Evolutionary conservation across 2,329 filamentous ascomycete species (phyloP).

Genomic region (Ascochyta rabiei): DNA sequence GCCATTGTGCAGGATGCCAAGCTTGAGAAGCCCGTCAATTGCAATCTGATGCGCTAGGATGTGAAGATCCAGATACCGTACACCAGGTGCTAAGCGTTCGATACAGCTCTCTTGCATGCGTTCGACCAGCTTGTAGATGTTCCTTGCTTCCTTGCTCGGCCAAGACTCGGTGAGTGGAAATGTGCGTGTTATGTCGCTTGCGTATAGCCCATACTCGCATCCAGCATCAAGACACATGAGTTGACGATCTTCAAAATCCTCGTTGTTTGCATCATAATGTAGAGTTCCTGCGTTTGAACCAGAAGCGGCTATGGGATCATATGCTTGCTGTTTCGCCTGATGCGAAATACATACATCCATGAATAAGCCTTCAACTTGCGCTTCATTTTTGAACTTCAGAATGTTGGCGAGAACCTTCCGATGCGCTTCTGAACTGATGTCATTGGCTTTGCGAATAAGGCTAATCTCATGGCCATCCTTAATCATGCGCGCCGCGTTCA

Average conservation of each 20-base stretch:
- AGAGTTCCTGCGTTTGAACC: constrained; percentile 83
- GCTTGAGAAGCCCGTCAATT: constrained; percentile 69
- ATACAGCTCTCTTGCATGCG: constrained; percentile 83
- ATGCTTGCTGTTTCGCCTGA: constrained; percentile 79
- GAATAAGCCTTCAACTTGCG: constrained; percentile 82
- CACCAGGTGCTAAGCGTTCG: constrained; percentile 69
- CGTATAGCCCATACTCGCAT: constrained; percentile 83
- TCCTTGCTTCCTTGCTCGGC: constrained; percentile 67
- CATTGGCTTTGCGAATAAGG: constrained; percentile 79
- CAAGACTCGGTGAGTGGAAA: constrained; percentile 78
- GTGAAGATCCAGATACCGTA: constrained; percentile 74
- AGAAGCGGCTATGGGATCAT: constrained; percentile 85
- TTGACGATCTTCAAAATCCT: constrained; percentile 70
- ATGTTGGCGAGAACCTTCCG: constrained; percentile 70
- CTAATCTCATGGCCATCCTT: constrained; percentile 85
- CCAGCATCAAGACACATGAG: constrained; percentile 87
- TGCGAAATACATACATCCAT: constrained; percentile 72
- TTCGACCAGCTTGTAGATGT: constrained; percentile 78
- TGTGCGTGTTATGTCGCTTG: constrained; percentile 87
- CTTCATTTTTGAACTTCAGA: constrained; percentile 72
- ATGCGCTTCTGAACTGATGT: constrained; percentile 80
- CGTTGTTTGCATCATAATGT: constrained; percentile 84
- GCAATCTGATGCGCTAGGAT: constrained; percentile 74
- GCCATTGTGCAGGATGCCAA: constrained; percentile 75
- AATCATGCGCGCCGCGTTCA: constrained; percentile 78